phyloP scores from a whole-genome alignment of 1,284 basidiomycete species.

The Microbotryum scabiosae region DNA sequence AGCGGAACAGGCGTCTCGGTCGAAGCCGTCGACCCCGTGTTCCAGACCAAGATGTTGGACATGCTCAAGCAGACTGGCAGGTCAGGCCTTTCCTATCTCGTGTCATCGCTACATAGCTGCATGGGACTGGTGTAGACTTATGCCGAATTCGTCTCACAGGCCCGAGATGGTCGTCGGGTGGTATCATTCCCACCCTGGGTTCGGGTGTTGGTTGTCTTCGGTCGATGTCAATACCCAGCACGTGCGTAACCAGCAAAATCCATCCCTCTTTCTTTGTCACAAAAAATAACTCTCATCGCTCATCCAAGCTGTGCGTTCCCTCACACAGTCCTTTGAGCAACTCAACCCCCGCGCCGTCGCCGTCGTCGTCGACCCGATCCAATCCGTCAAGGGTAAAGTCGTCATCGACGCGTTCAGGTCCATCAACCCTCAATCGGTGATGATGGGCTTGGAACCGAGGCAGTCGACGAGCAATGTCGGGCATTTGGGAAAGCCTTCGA shows the following conservation, averaged over 20 bases:
- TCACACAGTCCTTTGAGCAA: constrained; percentile 81
- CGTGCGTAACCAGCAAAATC: constrained; percentile 45
- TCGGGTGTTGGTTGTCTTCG: constrained; percentile 97
- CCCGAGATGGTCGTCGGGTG: constrained; percentile 99
- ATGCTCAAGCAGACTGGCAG: constrained; percentile 99
- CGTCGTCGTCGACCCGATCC: constrained; percentile 97
- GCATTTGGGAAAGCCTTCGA: constrained; percentile 96
- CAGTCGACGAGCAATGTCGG: constrained; percentile 98
- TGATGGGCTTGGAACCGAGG: constrained; percentile 81
- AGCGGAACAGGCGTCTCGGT: constrained; percentile 97
- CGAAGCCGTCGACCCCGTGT: constrained; percentile 98
- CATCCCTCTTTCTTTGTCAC: background rate
- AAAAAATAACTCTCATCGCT: no score
- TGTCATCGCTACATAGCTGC: no score
- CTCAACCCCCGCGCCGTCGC: constrained; percentile 91
- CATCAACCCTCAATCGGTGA: constrained; percentile 75
- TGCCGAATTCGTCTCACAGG: constrained; percentile 44
- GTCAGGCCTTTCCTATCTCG: constrained; percentile 46
- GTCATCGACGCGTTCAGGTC: constrained; percentile 99
- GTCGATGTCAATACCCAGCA: constrained; percentile 99
- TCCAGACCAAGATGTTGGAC: constrained; percentile 97
- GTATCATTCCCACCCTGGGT: constrained; percentile 99
- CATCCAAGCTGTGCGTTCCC: background rate
- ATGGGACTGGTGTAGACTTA: no score
- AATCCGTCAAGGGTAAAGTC: constrained; percentile 84